Evolutionary conservation across 495 filamentous ascomycete species (phyloP), one percentile per base, ranked within the genome.

Genomic region (Podospora sp.): DNA sequence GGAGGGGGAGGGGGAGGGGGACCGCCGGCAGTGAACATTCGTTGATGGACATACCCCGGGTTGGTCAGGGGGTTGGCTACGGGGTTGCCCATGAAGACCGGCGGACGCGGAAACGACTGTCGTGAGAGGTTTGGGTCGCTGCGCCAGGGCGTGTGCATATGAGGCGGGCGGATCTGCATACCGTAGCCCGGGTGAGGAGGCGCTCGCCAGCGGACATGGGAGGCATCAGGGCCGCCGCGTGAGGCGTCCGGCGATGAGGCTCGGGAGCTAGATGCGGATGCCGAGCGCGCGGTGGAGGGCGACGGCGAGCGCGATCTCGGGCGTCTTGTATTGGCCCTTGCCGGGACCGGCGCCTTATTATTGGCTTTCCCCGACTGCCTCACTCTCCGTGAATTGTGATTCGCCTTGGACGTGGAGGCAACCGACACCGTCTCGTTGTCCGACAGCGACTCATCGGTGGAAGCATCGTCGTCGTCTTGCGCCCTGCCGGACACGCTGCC

Each of bases 361-460:
- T 68, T 74, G 59, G 40, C 2, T 57, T 53, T 68, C 51, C 22
- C n/a, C 22, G 49, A 64, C 65, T 57, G 46, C 27, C 40, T 60
- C 20, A 27, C 35, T 21, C 26, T 50, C 33, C 59, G 35, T n/a
- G 8, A 4, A 29, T n/a, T 16, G 29, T 26, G 27, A 22, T 46
- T 62, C 7, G 16, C 36, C 27, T 27, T 20, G 20, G 24, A 51
- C 18, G 62, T 56, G 1, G 69, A 66, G n/a, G 57, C 25, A 36
- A 71, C 64, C 0, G 70, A 74, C 6, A 71, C 67, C 24, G 68
- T 72, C 58, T 78, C 73, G 40, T 71, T 57, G 57, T 73, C 72
- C 0, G 69, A 77, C 52, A 79, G 75, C 26, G 75, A 74, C 52
- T 76, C 75, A 33, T 72, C 75, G 65, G 71, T 71, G 36, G 68